Base-by-base conservation (phyloP, 1,139 yeast genomes). In the Saccharomyces hybrid region DNA sequence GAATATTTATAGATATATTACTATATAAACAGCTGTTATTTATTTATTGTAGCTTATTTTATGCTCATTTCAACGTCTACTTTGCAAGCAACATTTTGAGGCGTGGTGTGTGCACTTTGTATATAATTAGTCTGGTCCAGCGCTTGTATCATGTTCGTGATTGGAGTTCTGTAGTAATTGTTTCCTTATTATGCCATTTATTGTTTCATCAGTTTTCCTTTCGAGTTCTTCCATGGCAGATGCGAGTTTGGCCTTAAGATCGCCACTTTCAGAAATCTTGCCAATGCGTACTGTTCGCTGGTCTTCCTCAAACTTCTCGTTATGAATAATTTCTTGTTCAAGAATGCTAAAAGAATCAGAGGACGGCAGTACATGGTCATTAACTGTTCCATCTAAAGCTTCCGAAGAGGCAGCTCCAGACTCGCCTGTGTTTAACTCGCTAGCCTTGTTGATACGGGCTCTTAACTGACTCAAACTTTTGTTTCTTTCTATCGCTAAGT, bases 171-270 rank as follows among this genome's bases (percentile, higher is more conserved):
- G 52, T 24, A 64, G 38, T 4, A 76, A 56, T 48, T 75, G 64
- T 46, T 74, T 74, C 52, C 77, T 70, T 12, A 79, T 74, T 2
- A 76, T 53, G 21, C 68, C 60, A n/a, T 70, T 68, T 0, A 80
- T 69, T 0, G 74, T 75, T 32, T 67, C 65, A 48, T 76, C 73
- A 0, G 80, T 77, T 48, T 70, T 64, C 50, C 67, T 65, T 19
- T 75, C 71, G n/a, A 78, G 61, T 3, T 71, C 60, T 9, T 70
- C 72, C 53, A 76, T 50, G 49, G 72, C 71, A 0, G 69, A 69
- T 48, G 70, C 68, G 8, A 78, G 57, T 55, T 74, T 76, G 27
- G 74, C 62, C 58, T 75, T 71, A 49, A 76, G 60, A 58, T 77
- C 81, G 68, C 73, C 67, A 7, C 73, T 69, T 12, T 67, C 68